These are phyloP conservation scores for Corylus avellana DNA, from an alignment of 306 rosid species.

Conservation along the genomic window DNA sequence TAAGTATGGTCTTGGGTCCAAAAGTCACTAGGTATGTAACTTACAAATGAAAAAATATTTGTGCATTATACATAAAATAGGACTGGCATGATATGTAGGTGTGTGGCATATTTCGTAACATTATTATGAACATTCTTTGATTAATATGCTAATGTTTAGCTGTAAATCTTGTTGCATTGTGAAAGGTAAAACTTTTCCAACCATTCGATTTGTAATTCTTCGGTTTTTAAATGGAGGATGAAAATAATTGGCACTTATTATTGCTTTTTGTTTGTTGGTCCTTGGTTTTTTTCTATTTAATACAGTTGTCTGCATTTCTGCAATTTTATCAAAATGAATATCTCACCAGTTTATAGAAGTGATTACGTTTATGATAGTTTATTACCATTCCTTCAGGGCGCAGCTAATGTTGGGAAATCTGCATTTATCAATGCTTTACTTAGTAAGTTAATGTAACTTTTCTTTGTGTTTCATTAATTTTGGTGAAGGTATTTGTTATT, in stretches of 20 bases:
- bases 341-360: slow-evolving; percentile 2
- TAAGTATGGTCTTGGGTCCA: background rate
- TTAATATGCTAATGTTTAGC: background rate
- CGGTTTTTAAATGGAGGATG: too few species aligned
- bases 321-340: background rate
- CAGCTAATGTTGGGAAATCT: slow-evolving; percentile 98
- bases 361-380: slow-evolving; percentile 22
- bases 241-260: too few species aligned
- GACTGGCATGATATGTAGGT: background rate
- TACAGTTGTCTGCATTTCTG: background rate
- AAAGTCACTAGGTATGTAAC: background rate
- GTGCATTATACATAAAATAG: background rate
- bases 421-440: slow-evolving; percentile 90
- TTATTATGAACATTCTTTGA: background rate
- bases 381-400: slow-evolving; percentile 51
- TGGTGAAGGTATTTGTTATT: background rate
- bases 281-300: too few species aligned
- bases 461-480: background rate
- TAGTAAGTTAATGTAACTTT: slow-evolving; percentile 56
- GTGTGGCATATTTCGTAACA: background rate
- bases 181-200: too few species aligned
- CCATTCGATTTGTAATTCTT: too few species aligned
- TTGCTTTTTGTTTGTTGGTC: too few species aligned
- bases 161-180: background rate
- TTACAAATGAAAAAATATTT: background rate